Evolutionary conservation across 1,284 basidiomycete species (phyloP).

Genomic region (Melampsora allii-populina): DNA sequence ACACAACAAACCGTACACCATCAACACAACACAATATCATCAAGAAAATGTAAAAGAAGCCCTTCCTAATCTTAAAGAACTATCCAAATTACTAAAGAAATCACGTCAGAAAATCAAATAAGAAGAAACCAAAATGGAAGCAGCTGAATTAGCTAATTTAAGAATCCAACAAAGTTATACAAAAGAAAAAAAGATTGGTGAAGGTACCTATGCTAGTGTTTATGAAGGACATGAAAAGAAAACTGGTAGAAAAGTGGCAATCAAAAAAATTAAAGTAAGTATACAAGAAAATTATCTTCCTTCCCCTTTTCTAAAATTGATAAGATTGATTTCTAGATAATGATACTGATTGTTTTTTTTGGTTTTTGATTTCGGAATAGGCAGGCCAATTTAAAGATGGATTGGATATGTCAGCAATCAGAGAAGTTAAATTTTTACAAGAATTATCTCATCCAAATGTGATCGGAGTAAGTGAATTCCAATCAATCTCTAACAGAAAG

Average conservation of each 20-base stretch:
- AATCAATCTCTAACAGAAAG: not conserved
- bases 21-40: too few relatives aligned
- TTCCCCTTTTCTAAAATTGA: not conserved
- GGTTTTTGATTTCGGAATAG: conserved; percentile 56
- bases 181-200: conserved; percentile 59
- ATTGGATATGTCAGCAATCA: conserved; percentile 95
- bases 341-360: not conserved
- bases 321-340: not conserved
- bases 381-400: conserved; percentile 96
- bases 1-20: too few relatives aligned
- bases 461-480: conserved; percentile 65
- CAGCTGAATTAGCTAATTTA: conserved; percentile 40
- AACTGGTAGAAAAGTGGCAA: conserved; percentile 76
- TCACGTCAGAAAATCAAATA: too few relatives aligned
- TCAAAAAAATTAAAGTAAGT: conserved; percentile 70
- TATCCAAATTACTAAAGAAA: too few relatives aligned
- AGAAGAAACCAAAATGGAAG: conserved; percentile 10
- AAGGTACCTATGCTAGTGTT: conserved; percentile 96
- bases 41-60: too few relatives aligned
- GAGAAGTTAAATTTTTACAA: conserved; percentile 94
- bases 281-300: not conserved
- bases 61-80: too few relatives aligned
- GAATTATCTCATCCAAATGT: conserved; percentile 93
- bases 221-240: conserved; percentile 77
- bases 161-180: conserved; percentile 41